Conservation (phyloP, 2,329 filamentous ascomycete species). For the Arthrobotrys pseudoclavata region DNA sequence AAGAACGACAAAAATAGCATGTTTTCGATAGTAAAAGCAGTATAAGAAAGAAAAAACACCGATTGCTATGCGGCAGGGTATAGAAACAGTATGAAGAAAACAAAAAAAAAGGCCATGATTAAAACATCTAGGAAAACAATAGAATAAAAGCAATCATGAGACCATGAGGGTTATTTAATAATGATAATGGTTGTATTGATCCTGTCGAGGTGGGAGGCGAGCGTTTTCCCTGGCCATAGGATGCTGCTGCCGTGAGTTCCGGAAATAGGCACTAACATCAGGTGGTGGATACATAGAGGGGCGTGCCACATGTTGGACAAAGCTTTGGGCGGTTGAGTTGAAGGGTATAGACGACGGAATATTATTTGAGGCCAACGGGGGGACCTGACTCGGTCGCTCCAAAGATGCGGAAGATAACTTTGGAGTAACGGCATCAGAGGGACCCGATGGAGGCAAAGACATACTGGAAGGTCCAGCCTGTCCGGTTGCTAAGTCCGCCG, state of each 20-base stretch:
- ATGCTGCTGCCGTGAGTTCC: slow-evolving; percentile 10
- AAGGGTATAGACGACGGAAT: background rate
- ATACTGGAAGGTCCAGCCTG: slow-evolving; percentile 20
- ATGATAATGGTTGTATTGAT: slow-evolving; percentile 30
- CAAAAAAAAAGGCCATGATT: slow-evolving; percentile 2
- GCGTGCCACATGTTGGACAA: background rate
- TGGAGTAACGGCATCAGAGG: slow-evolving; percentile 42
- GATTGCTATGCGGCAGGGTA: slow-evolving; percentile 38
- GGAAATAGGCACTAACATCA: slow-evolving; percentile 6
- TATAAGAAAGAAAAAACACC: slow-evolving; percentile 24
- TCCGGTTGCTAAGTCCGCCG: background rate
- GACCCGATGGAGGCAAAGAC: slow-evolving; percentile 27
- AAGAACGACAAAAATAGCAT: background rate
- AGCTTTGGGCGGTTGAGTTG: background rate
- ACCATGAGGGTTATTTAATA: slow-evolving; percentile 1
- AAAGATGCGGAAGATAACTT: slow-evolving; percentile 51
- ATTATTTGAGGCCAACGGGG: background rate
- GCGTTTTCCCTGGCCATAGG: slow-evolving; percentile 15
- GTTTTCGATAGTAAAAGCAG: background rate
- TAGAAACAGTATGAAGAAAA: background rate
- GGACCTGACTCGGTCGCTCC: slow-evolving; percentile 24
- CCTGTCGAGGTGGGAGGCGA: background rate
- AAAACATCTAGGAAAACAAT: background rate
- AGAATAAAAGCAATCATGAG: background rate
- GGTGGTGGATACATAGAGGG: background rate